Evolutionary conservation across 176 grass and related monocot species (phyloP).

Genomic region (Ensete ventricosum): DNA sequence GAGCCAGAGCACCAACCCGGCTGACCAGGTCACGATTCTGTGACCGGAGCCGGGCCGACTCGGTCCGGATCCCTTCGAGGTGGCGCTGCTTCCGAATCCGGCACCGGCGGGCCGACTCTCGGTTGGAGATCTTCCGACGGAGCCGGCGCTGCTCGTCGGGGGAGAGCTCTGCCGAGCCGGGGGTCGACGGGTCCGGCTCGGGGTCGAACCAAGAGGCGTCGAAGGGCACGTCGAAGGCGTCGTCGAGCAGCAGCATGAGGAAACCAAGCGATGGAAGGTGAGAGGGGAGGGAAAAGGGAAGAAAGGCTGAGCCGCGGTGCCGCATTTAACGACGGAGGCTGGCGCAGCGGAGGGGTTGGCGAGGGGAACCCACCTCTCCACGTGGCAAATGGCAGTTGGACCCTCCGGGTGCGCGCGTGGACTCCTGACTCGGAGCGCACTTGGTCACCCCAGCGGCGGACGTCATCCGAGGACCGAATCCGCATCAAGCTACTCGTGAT

Average conservation of each 20-base stretch:
- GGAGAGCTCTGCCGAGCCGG: neutral
- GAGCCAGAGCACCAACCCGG: neutral
- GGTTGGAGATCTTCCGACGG: conserved; percentile 14
- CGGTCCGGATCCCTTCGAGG: neutral
- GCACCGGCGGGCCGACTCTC: conserved; percentile 11
- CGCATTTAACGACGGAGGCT: neutral
- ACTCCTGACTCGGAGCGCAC: too few relatives aligned
- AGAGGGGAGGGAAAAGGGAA: conserved; percentile 1
- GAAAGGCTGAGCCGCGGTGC: neutral
- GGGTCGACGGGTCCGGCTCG: neutral
- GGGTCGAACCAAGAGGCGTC: neutral
- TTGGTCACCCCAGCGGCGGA: neutral
- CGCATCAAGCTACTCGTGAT: neutral
- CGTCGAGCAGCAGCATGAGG: neutral
- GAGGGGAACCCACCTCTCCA: neutral
- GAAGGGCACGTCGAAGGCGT: neutral
- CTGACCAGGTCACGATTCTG: neutral
- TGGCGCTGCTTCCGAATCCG: conserved; percentile 10
- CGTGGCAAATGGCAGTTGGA: neutral
- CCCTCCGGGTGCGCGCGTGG: neutral
- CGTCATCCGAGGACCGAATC: neutral
- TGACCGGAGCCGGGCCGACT: neutral
- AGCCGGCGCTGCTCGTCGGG: neutral
- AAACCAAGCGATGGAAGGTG: neutral
- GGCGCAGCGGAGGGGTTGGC: neutral